These are phyloP conservation scores for Gyromitra esculenta DNA, from an alignment of 2,329 filamentous ascomycete species.

Conservation along the genomic window DNA sequence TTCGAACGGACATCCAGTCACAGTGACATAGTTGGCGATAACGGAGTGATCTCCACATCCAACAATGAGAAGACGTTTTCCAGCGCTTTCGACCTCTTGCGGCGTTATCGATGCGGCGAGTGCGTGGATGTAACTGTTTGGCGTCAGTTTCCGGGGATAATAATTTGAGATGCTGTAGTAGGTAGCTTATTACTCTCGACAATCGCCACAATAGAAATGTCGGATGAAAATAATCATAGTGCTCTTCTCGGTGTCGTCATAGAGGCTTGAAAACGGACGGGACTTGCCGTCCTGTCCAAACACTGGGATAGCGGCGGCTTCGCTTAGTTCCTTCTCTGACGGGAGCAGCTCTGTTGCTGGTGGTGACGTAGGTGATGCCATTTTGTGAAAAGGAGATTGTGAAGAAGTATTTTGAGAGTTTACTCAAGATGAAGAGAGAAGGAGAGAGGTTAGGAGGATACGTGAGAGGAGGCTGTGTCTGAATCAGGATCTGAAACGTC, in stretches of 20 bases:
- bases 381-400: neutral
- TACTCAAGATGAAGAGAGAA: neutral
- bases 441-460: neutral
- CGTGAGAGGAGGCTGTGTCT: neutral
- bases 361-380: slow-evolving; percentile 2
- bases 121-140: slow-evolving; percentile 34
- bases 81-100: neutral
- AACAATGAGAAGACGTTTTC: slow-evolving; percentile 68
- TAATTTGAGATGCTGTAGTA: neutral
- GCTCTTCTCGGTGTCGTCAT: slow-evolving; percentile 39
- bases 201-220: slow-evolving; percentile 60
- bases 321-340: slow-evolving; percentile 7
- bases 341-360: slow-evolving; percentile 23
- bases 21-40: slow-evolving; percentile 72
- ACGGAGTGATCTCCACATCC: slow-evolving; percentile 76
- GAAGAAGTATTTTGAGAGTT: neutral
- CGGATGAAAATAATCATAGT: slow-evolving; percentile 60
- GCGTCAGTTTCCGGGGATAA: neutral
- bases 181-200: slow-evolving; percentile 40
- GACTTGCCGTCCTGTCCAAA: slow-evolving; percentile 58
- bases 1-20: slow-evolving; percentile 74
- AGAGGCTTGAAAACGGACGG: slow-evolving; percentile 59
- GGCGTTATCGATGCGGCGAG: slow-evolving; percentile 36
- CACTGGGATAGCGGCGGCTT: slow-evolving; percentile 53
- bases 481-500: slow-evolving; percentile 1